Conservation (phyloP, 495 filamentous ascomycete species). For the Daldinia vernicosa region DNA sequence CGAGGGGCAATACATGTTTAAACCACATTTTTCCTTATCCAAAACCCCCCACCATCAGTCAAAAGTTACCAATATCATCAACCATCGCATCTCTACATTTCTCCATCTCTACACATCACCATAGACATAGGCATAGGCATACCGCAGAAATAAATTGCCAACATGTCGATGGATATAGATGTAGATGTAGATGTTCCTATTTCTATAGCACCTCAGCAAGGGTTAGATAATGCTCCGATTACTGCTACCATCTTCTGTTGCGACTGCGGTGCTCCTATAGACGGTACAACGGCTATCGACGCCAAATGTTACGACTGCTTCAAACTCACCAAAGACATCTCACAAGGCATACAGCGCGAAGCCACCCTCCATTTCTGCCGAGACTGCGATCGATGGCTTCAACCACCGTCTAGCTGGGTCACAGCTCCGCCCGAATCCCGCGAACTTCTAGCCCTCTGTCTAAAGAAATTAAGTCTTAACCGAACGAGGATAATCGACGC, state of each 20-base stretch:
- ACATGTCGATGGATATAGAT: slow-evolving; percentile 49
- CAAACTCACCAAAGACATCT: slow-evolving; percentile 90
- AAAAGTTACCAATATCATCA: slow-evolving; percentile 4
- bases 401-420: slow-evolving; percentile 86
- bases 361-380: slow-evolving; percentile 82
- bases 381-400: slow-evolving; percentile 94
- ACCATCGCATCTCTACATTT: neutral
- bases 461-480: slow-evolving; percentile 81
- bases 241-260: slow-evolving; percentile 78
- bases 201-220: slow-evolving; percentile 42
- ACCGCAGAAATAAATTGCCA: slow-evolving; percentile 12
- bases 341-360: slow-evolving; percentile 89
- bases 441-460: slow-evolving; percentile 88
- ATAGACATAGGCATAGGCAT: neutral
- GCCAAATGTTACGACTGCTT: slow-evolving; percentile 95
- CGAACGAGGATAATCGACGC: slow-evolving; percentile 95
- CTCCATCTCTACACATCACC: neutral
- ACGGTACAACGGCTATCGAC: slow-evolving; percentile 84
- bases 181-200: slow-evolving; percentile 44
- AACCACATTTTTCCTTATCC: slow-evolving; percentile 22
- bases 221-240: neutral
- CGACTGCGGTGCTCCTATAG: slow-evolving; percentile 93
- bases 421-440: slow-evolving; percentile 82
- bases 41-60: slow-evolving; percentile 35
- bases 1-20: slow-evolving; percentile 35